Percentiles rank a stretch among this genome's conserved stretches.
phyloP scores from a whole-genome alignment of 768 basidiomycete genomes.

The Clavulina sp. region DNA sequence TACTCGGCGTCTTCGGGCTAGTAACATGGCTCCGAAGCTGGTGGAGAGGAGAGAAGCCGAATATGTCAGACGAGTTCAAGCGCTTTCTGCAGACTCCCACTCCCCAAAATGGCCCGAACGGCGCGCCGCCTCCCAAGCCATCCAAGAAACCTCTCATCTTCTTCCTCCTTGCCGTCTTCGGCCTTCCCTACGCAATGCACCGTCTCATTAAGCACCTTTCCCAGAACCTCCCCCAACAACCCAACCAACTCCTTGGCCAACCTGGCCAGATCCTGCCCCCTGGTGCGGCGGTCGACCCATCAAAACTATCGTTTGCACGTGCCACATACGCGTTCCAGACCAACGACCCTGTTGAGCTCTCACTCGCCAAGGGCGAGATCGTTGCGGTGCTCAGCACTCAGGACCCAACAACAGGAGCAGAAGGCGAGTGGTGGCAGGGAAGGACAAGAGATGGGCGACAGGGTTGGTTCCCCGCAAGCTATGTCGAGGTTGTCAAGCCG shows the following conservation, averaged over 20 bases:
- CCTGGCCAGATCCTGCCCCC: too few relatives aligned
- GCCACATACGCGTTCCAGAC: conserved; percentile 65
- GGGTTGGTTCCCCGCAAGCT: conserved; percentile 90
- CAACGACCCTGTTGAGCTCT: conserved; percentile 58
- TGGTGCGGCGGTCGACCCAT: conserved; percentile 41
- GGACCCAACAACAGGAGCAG: conserved; percentile 45
- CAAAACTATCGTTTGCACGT: conserved; percentile 65
- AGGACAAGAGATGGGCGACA: conserved; percentile 78
- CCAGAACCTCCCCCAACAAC: conserved; percentile 33
- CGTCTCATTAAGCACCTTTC: conserved; percentile 66
- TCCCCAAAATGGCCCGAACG: conserved; percentile 26
- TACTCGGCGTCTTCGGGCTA: conserved; percentile 81
- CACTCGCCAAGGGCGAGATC: conserved; percentile 75
- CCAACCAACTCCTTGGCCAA: conserved; percentile 12
- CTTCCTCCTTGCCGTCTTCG: conserved; percentile 86
- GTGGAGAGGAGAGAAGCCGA: conserved; percentile 28
- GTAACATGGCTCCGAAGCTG: conserved; percentile 67
- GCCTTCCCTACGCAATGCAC: conserved; percentile 86
- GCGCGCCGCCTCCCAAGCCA: conserved; percentile 35
- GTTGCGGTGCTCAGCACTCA: conserved; percentile 78
- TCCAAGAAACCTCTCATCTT: conserved; percentile 82
- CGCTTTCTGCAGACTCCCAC: conserved; percentile 37
- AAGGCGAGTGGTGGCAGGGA: conserved; percentile 87
- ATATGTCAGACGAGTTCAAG: conserved; percentile 48
- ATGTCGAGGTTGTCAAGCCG: conserved; percentile 42